Percentiles rank a stretch among this genome's conserved stretches.
Evolutionary conservation across 2,329 filamentous ascomycete species (phyloP).

Genomic region (Didymella glomerata): DNA sequence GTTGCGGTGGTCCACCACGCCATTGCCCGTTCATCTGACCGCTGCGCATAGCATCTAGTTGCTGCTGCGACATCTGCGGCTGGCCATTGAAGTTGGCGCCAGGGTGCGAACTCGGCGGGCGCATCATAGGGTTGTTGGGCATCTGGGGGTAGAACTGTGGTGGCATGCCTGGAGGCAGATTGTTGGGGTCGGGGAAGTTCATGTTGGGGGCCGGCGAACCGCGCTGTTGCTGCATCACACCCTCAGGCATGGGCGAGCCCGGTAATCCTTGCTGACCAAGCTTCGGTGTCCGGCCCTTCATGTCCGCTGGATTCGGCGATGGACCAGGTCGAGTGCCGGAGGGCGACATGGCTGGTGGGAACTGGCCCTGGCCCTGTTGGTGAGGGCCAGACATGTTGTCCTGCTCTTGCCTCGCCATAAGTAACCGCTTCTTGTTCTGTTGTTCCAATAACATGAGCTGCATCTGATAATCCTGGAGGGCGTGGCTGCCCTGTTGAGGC

Average conservation of each 20-base stretch:
- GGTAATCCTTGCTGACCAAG: slow-evolving; percentile 74
- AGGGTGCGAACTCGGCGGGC: slow-evolving; percentile 58
- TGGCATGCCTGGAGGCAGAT: slow-evolving; percentile 52
- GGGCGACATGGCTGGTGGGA: slow-evolving; percentile 73
- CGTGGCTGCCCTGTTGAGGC: slow-evolving; percentile 73
- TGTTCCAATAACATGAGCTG: slow-evolving; percentile 87
- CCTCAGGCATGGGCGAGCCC: slow-evolving; percentile 73
- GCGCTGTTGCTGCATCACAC: slow-evolving; percentile 68
- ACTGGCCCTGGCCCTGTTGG: slow-evolving; percentile 60
- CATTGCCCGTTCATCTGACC: slow-evolving; percentile 23
- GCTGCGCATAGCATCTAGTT: slow-evolving; percentile 58
- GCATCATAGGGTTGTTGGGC: slow-evolving; percentile 60
- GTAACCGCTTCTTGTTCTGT: slow-evolving; percentile 84
- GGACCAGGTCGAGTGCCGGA: slow-evolving; percentile 73
- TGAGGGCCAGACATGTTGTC: slow-evolving; percentile 68
- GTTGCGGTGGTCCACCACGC: slow-evolving; percentile 44
- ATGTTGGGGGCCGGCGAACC: slow-evolving; percentile 67
- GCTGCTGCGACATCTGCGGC: slow-evolving; percentile 68
- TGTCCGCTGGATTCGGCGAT: slow-evolving; percentile 79
- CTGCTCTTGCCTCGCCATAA: slow-evolving; percentile 84
- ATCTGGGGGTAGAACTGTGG: slow-evolving; percentile 50
- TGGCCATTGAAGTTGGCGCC: slow-evolving; percentile 67
- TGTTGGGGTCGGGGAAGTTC: slow-evolving; percentile 55
- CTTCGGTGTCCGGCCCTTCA: slow-evolving; percentile 79
- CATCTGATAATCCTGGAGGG: slow-evolving; percentile 88